Base-by-base conservation (phyloP, 1,284 basidiomycete species). In the Papiliotrema flavescens region DNA sequence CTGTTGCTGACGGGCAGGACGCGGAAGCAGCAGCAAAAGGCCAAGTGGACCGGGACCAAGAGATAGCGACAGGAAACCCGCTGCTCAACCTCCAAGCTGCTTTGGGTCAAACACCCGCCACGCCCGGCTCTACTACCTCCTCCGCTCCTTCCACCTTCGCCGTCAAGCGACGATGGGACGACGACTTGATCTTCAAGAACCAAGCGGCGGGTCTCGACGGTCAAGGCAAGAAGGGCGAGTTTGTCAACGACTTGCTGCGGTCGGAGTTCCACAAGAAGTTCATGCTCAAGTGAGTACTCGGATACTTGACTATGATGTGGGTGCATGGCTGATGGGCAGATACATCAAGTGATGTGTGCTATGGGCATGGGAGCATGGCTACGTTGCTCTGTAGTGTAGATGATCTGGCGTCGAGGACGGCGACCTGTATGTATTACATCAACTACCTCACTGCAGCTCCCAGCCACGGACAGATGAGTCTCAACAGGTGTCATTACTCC, bases 121-220 rank as follows among this genome's bases (percentile, higher is more conserved):
- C 90, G 32, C 87, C 85, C 59, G 58, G 51, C 15, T 89, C 89
- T 5, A 87, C 86, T 0, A 82, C 81, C n/a, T 84, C 85, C 0
- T 87, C 88, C 6, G 85, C 87, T 13, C 53, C 65, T 2, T 54
- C 65, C 1, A 59, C 65, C 1, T 96, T 97, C 69, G 83, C 89
- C 14, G 91, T 97, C 58, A 95, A 95, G 79, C 81, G 87, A 64
- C 82, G 93, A 51, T 97, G 93, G 93, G 93, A 97, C 71, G 92
- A 96, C 70, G 90, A 97, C 76, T 79, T 95, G 54, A 93, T 97
- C 67, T 97, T 97, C 83, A 96, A 96, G 79, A 96, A 96, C 73
- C 93, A 97, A 76, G 89, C 93, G 0, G 85, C 86, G 74, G 83
- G 81, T 47, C 35, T 68, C 37, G 73, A 75, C 52, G 80, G 80